Base-by-base conservation (phyloP, 2,329 filamentous ascomycete species). In the Exserohilum turcica region DNA sequence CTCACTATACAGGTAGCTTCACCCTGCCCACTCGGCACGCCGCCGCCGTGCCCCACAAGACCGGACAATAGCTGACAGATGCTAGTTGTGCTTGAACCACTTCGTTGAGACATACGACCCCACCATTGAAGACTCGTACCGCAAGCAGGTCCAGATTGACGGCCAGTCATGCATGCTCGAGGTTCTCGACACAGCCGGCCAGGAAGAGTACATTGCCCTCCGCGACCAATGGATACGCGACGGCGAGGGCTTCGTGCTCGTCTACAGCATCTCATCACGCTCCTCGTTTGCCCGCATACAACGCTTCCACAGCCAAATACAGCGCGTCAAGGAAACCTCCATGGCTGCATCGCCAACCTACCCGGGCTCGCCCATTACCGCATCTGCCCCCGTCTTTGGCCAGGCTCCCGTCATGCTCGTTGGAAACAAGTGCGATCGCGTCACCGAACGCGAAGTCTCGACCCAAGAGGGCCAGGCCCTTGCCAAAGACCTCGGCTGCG, bases 221-320 rank as follows among this genome's bases (percentile, higher is more conserved):
- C 85, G 94, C 71, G 94, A 97, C 75, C 94, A 97, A 80, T 97
- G 93, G 93, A 97, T 97, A 75, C 87, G 94, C 66, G 93, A 97
- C 72, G 93, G 94, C 63, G 94, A 99, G 76, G 94, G 94, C 16
- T 97, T 97, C 73, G 91, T 99, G 27, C 83, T 99, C 57, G 94
- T 99, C 61, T 97, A 99, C 82, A 96, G 92, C 80, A 97, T 99
- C 77, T 96, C 94, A 12, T 97, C 93, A 46, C 89, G 94, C 69
- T 92, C 92, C 29, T 97, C 93, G 16, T 97, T 97, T 74, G 87
- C 89, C 52, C 89, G 93, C 73, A 97, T 99, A 80, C 91, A 92
- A 77, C 88, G 90, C 70, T 97, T 97, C 74, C 91, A 97, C 78
- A 89, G 93, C 74, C 94, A 97, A 78, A 97, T 97, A 67, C 92